Evolutionary conservation across 2,329 filamentous ascomycete genomes (phyloP), one percentile per base, ranked within the genome.

Genomic region (Beauveria scarabaeidicola): DNA sequence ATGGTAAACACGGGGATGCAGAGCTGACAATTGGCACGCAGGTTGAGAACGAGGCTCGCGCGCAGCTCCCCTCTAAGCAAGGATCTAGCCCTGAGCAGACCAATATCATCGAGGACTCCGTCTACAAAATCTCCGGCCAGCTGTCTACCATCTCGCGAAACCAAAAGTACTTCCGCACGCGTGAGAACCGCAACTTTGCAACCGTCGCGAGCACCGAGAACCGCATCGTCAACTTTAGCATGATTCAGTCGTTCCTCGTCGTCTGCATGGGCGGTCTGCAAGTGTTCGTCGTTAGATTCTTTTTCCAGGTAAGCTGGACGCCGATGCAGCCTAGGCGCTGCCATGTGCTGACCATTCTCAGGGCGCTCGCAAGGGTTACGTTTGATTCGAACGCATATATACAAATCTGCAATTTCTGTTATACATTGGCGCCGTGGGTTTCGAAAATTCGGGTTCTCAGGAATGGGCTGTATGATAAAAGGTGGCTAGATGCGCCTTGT

Each of bases 111-210:
- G 93, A 97, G 74, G 93, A 99, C 77, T 93, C 91, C 44, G 89
- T 97, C 68, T 91, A 94, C 80, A 97, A 96, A 79, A 82, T 99
- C 62, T 96, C 91, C 13, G 87, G 90, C 64, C 91, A 96, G 71
- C 79, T 99, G 54, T 96, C 91, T 15, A 97, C 92, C 63, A 94
- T 99, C 71, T 91, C 90, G 46, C 85, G 94, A 69, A 97, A 96
- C 79, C 94, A 99, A 72, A 99, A 99, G 74, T 99, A 99, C 80
- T 99, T 99, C 86, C 89, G 95, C 64, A 99, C 94, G 3, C 87
- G 94, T 66, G 94, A 99, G 81, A 99, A 99, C 82, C 85, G 94
- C 63, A 99, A 99, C 78, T 97, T 99, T 77, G 95, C 90, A 78
- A 99, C 94, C 10, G 94, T 99, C 68, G 84, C 90, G 73, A 97